phyloP scores from a whole-genome alignment of 2,329 filamentous ascomycete species.

The Penicillium sp. region DNA sequence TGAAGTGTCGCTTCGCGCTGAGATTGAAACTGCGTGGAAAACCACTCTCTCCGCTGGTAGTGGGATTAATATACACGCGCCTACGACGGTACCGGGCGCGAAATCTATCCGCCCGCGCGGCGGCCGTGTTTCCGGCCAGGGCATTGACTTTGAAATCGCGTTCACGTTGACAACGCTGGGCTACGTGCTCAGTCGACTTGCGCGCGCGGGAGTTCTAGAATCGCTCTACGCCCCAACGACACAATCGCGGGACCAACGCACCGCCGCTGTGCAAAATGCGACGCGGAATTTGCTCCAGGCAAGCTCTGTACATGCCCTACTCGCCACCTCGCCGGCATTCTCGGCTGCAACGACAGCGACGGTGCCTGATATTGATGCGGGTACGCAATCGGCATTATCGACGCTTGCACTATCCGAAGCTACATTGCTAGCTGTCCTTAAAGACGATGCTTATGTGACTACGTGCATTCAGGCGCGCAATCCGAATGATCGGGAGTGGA shows the following conservation, averaged over 20 bases:
- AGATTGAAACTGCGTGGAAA: constrained; percentile 77
- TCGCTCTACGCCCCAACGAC: constrained; percentile 68
- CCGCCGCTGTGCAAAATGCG: constrained; percentile 69
- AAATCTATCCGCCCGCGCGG: constrained; percentile 56
- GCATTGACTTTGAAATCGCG: constrained; percentile 79
- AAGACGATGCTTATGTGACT: constrained; percentile 91
- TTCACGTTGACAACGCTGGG: constrained; percentile 79
- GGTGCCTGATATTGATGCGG: constrained; percentile 52
- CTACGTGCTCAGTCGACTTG: constrained; percentile 72
- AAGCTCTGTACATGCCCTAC: constrained; percentile 74
- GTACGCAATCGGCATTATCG: constrained; percentile 48
- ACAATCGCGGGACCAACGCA: constrained; percentile 69
- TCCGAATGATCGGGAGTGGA: constrained; percentile 87
- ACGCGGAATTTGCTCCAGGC: constrained; percentile 79
- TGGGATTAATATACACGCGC: constrained; percentile 9
- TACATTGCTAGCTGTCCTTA: constrained; percentile 84
- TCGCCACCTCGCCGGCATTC: constrained; percentile 60
- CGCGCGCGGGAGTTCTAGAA: constrained; percentile 71
- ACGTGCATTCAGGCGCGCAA: constrained; percentile 81
- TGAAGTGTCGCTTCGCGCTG: constrained; percentile 67
- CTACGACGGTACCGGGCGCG: not conserved
- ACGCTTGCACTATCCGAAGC: constrained; percentile 79
- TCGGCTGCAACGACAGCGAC: constrained; percentile 32
- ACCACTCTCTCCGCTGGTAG: constrained; percentile 69
- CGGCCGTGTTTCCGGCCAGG: constrained; percentile 68